phyloP scores from a whole-genome alignment of 1,284 basidiomycete species.

The Microbotryomycetes sp. region DNA sequence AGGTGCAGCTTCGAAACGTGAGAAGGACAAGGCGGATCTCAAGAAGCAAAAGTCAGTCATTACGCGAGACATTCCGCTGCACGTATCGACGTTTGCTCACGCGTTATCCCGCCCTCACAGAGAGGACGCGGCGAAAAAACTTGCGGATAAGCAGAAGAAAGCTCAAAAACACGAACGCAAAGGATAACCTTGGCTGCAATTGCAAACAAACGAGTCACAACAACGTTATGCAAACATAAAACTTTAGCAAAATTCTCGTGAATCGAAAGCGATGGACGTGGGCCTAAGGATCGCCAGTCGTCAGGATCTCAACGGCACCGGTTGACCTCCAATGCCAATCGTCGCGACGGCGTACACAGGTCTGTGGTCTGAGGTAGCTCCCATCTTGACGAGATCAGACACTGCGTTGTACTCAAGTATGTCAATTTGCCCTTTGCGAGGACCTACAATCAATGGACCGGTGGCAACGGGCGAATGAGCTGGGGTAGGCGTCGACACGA shows the following conservation, averaged over 20 bases:
- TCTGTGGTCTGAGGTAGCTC: conserved; percentile 30
- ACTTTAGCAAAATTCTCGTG: neutral
- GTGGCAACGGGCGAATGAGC: neutral
- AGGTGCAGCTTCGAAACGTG: conserved; percentile 23
- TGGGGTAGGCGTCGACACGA: neutral
- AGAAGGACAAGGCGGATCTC: conserved; percentile 26
- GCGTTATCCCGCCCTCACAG: neutral
- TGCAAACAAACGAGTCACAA: too few relatives aligned
- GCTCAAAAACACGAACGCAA: conserved; percentile 29
- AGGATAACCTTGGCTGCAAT: too few relatives aligned
- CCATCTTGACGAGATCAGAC: conserved; percentile 30
- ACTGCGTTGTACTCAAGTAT: conserved; percentile 33
- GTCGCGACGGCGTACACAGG: conserved; percentile 31
- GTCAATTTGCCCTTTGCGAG: conserved; percentile 28
- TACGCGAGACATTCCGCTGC: neutral
- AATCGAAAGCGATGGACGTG: neutral
- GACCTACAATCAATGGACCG: conserved; percentile 14
- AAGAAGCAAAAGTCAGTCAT: conserved; percentile 29
- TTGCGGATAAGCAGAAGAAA: conserved; percentile 29
- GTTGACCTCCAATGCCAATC: conserved; percentile 20
- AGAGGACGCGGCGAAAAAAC: conserved; percentile 30
- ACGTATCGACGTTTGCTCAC: neutral
- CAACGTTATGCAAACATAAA: neutral
- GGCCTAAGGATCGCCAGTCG: neutral
- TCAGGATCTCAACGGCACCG: neutral